Conservation (phyloP, 2,329 filamentous ascomycete genomes). For the Aphanocladium album region DNA sequence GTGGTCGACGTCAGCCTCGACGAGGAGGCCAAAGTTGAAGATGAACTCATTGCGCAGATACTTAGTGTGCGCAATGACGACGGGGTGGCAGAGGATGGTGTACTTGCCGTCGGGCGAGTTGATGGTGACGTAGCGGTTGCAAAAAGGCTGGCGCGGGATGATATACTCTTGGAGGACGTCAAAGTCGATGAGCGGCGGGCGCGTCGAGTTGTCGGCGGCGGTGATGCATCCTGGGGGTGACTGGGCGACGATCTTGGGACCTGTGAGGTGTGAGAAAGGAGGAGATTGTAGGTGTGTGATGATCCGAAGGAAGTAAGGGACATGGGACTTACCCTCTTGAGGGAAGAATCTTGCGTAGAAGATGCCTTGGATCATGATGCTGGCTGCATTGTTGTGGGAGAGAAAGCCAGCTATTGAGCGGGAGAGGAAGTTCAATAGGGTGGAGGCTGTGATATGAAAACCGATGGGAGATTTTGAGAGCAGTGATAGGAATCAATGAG, state of each 20-base stretch:
- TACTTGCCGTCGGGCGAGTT: constrained; percentile 65
- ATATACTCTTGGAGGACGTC: constrained; percentile 84
- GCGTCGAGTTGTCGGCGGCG: constrained; percentile 30
- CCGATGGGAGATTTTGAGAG: not conserved
- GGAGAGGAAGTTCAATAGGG: not conserved
- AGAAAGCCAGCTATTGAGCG: not conserved
- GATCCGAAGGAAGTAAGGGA: not conserved
- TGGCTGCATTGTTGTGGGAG: constrained; percentile 11
- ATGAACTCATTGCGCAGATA: constrained; percentile 96
- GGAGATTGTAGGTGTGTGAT: not conserved
- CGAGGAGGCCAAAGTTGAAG: constrained; percentile 91
- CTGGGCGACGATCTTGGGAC: constrained; percentile 58
- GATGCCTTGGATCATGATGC: constrained; percentile 61
- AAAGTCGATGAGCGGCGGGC: constrained; percentile 71
- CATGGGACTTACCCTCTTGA: constrained; percentile 47
- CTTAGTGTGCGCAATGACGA: constrained; percentile 75
- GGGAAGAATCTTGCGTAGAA: constrained; percentile 67
- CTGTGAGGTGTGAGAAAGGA: constrained; percentile 28
- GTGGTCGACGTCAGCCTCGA: constrained; percentile 63
- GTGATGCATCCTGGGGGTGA: constrained; percentile 60
- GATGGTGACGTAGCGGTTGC: constrained; percentile 82
- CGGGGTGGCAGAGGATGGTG: constrained; percentile 79
- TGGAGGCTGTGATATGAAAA: not conserved
- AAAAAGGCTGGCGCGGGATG: constrained; percentile 91
- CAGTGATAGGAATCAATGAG: not conserved